Conservation (phyloP, 495 filamentous ascomycete species). For the Choiromyces venosus region DNA sequence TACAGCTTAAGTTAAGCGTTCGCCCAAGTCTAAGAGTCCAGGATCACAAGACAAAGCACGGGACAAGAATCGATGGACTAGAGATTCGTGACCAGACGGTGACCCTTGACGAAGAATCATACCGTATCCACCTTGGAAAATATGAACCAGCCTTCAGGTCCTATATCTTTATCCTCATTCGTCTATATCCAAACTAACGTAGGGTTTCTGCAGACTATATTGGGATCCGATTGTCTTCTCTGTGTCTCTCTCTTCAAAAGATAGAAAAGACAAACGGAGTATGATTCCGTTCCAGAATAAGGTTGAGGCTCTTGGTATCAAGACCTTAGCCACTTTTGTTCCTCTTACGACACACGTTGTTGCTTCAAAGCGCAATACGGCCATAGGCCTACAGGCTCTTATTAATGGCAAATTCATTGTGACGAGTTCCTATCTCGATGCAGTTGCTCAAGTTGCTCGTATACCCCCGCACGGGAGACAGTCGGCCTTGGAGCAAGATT, state of each 20-base stretch:
- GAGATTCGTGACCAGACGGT: conserved; percentile 52
- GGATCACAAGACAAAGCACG: conserved; percentile 70
- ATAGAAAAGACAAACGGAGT: conserved; percentile 64
- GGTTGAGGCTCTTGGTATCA: conserved; percentile 80
- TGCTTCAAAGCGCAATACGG: conserved; percentile 80
- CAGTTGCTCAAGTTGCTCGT: conserved; percentile 62
- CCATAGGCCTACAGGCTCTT: conserved; percentile 80
- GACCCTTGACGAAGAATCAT: conserved; percentile 21
- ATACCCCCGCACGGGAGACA: conserved; percentile 48
- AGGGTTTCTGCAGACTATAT: conserved; percentile 9
- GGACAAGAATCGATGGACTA: conserved; percentile 69
- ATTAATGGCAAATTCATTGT: conserved; percentile 79
- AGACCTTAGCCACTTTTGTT: conserved; percentile 67
- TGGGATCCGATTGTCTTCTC: conserved; percentile 79
- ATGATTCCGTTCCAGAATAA: conserved; percentile 55
- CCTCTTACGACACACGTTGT: conserved; percentile 79
- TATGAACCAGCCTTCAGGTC: conserved; percentile 46
- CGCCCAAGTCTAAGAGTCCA: conserved; percentile 61
- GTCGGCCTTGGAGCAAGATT: conserved; percentile 74
- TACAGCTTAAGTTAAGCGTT: conserved; percentile 54
- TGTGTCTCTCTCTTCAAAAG: conserved; percentile 73
- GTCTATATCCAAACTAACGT: conserved; percentile 12
- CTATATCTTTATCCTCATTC: conserved; percentile 17
- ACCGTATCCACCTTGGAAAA: conserved; percentile 36
- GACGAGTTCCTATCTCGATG: conserved; percentile 65